Percentiles rank a stretch among this genome's conserved stretches.
Conservation (phyloP, 1,284 basidiomycete genomes). For the Apiotrichum gracile region DNA sequence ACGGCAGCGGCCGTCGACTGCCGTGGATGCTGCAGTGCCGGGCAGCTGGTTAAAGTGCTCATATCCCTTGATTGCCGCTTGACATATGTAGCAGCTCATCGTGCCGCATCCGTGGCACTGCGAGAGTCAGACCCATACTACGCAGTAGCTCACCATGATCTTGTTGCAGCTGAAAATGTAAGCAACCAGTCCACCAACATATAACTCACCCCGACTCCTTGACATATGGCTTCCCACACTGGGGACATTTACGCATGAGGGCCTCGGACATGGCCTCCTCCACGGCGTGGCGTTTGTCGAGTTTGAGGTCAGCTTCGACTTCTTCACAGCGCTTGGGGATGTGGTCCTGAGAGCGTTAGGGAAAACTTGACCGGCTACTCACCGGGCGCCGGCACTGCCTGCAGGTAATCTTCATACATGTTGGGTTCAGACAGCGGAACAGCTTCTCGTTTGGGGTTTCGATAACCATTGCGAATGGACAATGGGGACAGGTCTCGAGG, state of each 20-base stretch:
- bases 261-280: conserved; percentile 87
- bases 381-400: conserved; percentile 67
- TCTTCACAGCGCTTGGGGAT: conserved; percentile 77
- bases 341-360: conserved; percentile 57
- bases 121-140: not conserved
- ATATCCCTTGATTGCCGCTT: conserved; percentile 58
- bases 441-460: conserved; percentile 71
- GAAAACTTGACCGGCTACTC: conserved; percentile 28
- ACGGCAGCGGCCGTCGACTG: conserved; percentile 43
- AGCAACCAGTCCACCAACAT: conserved; percentile 34
- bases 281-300: conserved; percentile 66
- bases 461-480: conserved; percentile 70
- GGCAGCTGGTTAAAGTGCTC: conserved; percentile 67
- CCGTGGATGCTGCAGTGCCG: too few relatives aligned
- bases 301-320: conserved; percentile 61
- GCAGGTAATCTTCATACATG: conserved; percentile 69
- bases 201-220: conserved; percentile 55
- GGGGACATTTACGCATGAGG: conserved; percentile 73
- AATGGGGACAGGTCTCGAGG: conserved; percentile 79
- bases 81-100: conserved; percentile 71
- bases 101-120: conserved; percentile 61
- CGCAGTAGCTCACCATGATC: conserved; percentile 60
- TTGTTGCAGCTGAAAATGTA: conserved; percentile 47
- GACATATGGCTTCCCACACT: conserved; percentile 40
- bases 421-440: conserved; percentile 67